Evolutionary conservation across 352 stramenopile genomes (phyloP), one percentile per base, ranked within the genome.

Genomic region (Phytopythium kandeliae): DNA sequence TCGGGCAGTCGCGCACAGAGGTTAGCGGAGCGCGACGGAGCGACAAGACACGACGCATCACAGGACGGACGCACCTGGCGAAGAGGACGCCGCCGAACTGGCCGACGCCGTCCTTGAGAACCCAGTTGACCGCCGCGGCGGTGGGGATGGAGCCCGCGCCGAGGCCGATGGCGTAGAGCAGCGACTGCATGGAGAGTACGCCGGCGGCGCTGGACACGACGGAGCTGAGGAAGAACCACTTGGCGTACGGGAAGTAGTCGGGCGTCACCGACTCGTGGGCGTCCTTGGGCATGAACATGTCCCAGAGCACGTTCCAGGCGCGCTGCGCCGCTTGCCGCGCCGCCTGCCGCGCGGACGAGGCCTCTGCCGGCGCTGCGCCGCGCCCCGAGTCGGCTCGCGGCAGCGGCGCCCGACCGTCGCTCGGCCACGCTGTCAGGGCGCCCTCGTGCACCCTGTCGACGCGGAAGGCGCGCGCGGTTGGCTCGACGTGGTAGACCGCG

Each of bases 41-140:
- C 28, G 28, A 9, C 4, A 31, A 31, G 9, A 9, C 28, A 9
- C 28, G 28, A 4, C 28, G 28, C 13, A 11, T 9, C 1, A 21
- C 15, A 3, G 24, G 4, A 16, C 10, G 19, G 16, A 41, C 40
- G 40, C 25, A 51, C 44, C 44, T 62, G 31, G 94, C 70, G 63
- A 99, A 98, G 16, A 98, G 63, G 33, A 99, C 85, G 26, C 95
- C 95, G 31, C 96, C 96, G 21, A 98, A 85, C 65, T 98, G 95
- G 10, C 96, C 96, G 2, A 98, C 71, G 25, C 96, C 96, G 72
- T 99, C 96, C 65, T 98, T 99, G 36, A 99, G 82, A 10, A 88
- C 77, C 96, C 96, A 98, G 67, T 98, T 98, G 13, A 98, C 71
- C 3, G 93, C 92, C 12, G 94, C 96, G 10, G 95, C 93, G 21